These are phyloP conservation scores for Ceratocystiopsis sp. DNA, from an alignment of 2,329 filamentous ascomycete genomes.

Conservation along the genomic window DNA sequence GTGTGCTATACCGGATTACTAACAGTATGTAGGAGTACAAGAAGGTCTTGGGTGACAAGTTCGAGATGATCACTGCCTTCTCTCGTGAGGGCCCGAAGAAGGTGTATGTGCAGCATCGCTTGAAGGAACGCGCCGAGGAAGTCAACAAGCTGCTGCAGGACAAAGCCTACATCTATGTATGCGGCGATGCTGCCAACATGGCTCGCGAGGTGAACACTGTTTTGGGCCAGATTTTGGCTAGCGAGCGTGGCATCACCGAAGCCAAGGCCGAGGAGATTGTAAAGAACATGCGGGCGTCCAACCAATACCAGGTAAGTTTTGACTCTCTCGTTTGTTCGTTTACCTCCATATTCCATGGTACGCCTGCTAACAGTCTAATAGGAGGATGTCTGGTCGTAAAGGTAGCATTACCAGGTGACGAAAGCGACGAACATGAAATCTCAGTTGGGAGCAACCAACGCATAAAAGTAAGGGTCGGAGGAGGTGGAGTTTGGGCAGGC, in stretches of 20 bases:
- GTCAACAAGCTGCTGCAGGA: conserved; percentile 74
- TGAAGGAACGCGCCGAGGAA: conserved; percentile 68
- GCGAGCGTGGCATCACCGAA: conserved; percentile 66
- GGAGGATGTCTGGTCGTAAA: conserved; percentile 57
- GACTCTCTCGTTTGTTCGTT: too few species aligned
- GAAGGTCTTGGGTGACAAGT: conserved; percentile 67
- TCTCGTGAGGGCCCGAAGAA: conserved; percentile 79
- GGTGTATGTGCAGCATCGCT: conserved; percentile 89
- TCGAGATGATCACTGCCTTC: conserved; percentile 84
- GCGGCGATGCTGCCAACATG: conserved; percentile 95
- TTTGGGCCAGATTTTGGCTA: conserved; percentile 72
- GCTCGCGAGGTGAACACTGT: conserved; percentile 80
- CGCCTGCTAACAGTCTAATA: conserved; percentile 16
- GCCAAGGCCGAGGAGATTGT: conserved; percentile 90
- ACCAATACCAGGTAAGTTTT: conserved; percentile 71
- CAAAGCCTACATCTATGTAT: conserved; percentile 94
- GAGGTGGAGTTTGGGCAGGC: too few species aligned
- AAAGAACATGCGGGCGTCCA: conserved; percentile 87
- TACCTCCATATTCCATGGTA: too few species aligned
- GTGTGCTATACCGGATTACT: conserved; percentile 1
- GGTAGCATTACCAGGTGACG: too few species aligned
- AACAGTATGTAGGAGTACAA: conserved; percentile 51
- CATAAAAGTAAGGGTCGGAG: too few species aligned
- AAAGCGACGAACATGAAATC: too few species aligned
- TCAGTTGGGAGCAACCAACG: too few species aligned